Evolutionary conservation across 73 alveolate species (phyloP), one percentile per base, ranked within the genome.

Genomic region (Paramecium biaurelia): DNA sequence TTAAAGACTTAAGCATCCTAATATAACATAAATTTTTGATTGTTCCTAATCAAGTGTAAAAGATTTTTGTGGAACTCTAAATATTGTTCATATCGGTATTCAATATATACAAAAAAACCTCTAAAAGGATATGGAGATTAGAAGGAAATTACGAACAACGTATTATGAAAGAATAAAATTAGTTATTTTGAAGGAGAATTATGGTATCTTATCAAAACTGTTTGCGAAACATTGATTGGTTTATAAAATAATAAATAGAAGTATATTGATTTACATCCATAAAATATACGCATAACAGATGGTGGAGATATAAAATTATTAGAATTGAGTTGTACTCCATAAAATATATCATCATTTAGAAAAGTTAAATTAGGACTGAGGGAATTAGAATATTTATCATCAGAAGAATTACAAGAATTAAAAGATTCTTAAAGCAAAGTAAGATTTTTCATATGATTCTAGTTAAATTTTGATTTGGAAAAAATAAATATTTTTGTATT

Each of bases 331-430:
- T 21, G 35, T 34, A 20, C 56, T 8, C 74, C 90, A 18, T 20
- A 79, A 37, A 26, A 41, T 24, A 79, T 42, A 34, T 18, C 56
- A 20, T 32, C 76, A 79, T 45, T 47, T 43, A 41, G 56, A 43
- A 79, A 79, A 79, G 74, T 79, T 23, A 30, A 45, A 79, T 24
- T 43, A 12, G 70, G 74, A 43, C 32, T 42, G 3, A 79, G 90
- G 30, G 45, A 38, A 23, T 26, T 79, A 15, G 90, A 79, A 79
- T 79, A 79, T 79, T 45, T 79, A n/a, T 42, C 90, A 43, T 63
- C 90, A 3, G 90, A 79, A 79, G 30, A 79, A 79, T 12, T 79
- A 24, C 8, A 43, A 23, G 26, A 37, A 41, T 34, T 79, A 24
- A 43, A 26, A 43, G 84, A 63, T 1, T 8, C 68, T 53, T 30